These are phyloP conservation scores for Penicillium ucsense DNA, from an alignment of 495 filamentous ascomycete genomes.

Conservation along the genomic window DNA sequence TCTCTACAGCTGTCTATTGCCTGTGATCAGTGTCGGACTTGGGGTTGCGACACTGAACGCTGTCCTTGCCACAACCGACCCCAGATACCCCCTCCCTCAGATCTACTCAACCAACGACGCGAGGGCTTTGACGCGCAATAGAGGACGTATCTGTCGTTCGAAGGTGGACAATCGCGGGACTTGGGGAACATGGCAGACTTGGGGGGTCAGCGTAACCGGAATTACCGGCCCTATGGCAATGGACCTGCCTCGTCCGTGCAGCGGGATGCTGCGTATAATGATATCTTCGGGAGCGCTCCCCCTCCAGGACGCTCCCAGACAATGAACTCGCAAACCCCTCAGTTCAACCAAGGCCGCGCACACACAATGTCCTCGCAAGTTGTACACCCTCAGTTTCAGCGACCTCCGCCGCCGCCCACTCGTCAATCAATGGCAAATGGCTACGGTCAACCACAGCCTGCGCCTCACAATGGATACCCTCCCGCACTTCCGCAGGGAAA, in stretches of 20 bases:
- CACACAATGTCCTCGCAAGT: slow-evolving; percentile 76
- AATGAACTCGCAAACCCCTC: slow-evolving; percentile 62
- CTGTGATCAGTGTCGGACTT: too few relatives aligned
- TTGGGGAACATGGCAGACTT: slow-evolving; percentile 69
- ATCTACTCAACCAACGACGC: background rate
- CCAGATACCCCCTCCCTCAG: slow-evolving; percentile 19
- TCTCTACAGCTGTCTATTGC: too few relatives aligned
- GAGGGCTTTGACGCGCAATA: too few relatives aligned
- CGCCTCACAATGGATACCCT: slow-evolving; percentile 28
- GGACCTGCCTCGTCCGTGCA: slow-evolving; percentile 56
- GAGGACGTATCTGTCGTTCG: too few relatives aligned
- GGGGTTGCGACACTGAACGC: too few relatives aligned
- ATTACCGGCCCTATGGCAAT: slow-evolving; percentile 54
- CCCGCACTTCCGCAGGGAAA: slow-evolving; percentile 28
- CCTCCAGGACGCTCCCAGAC: slow-evolving; percentile 82
- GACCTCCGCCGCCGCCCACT: slow-evolving; percentile 46
- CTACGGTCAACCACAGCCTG: slow-evolving; percentile 32
- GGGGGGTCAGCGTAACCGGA: slow-evolving; percentile 60
- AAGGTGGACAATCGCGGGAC: slow-evolving; percentile 1
- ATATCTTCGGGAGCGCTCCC: slow-evolving; percentile 87
- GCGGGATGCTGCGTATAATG: slow-evolving; percentile 89
- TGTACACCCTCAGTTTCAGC: slow-evolving; percentile 37
- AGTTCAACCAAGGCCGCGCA: slow-evolving; percentile 55
- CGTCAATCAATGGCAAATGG: slow-evolving; percentile 45
- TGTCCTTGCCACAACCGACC: slow-evolving; percentile 17